These are phyloP conservation scores for Biancaea sappan DNA, from an alignment of 306 rosid genomes.

Conservation along the genomic window DNA sequence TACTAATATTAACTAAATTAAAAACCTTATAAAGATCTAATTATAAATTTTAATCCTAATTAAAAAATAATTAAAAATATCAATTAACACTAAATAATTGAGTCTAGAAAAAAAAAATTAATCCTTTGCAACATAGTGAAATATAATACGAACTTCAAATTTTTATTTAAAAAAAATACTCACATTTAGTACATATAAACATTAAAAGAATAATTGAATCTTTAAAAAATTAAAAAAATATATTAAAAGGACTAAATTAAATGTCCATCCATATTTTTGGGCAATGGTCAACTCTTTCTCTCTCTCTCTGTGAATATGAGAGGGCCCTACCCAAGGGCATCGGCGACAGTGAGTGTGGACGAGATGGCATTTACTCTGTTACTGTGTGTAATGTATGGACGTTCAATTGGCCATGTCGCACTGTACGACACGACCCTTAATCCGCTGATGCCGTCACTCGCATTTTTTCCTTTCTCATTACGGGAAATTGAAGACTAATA, in stretches of 20 bases:
- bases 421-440: slow-evolving; percentile 32
- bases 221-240: too few relatives aligned
- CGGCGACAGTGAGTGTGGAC: neutral
- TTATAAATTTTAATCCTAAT: too few relatives aligned
- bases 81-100: too few relatives aligned
- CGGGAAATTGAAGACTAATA: slow-evolving; percentile 9
- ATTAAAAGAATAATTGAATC: too few relatives aligned
- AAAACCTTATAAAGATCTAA: too few relatives aligned
- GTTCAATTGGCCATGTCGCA: slow-evolving; percentile 33
- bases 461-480: slow-evolving; percentile 12
- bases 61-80: too few relatives aligned
- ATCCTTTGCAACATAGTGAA: too few relatives aligned
- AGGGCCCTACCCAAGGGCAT: neutral
- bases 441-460: slow-evolving; percentile 42
- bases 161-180: neutral
- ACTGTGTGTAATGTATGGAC: neutral
- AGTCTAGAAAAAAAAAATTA: too few relatives aligned
- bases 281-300: slow-evolving; percentile 2
- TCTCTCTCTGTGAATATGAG: neutral
- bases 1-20: too few relatives aligned
- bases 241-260: neutral
- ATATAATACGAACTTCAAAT: too few relatives aligned
- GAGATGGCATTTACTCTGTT: slow-evolving; percentile 23
- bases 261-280: neutral
- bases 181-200: too few relatives aligned